Conservation (phyloP, 2,329 filamentous ascomycete genomes). For the Colletotrichum musicola region DNA sequence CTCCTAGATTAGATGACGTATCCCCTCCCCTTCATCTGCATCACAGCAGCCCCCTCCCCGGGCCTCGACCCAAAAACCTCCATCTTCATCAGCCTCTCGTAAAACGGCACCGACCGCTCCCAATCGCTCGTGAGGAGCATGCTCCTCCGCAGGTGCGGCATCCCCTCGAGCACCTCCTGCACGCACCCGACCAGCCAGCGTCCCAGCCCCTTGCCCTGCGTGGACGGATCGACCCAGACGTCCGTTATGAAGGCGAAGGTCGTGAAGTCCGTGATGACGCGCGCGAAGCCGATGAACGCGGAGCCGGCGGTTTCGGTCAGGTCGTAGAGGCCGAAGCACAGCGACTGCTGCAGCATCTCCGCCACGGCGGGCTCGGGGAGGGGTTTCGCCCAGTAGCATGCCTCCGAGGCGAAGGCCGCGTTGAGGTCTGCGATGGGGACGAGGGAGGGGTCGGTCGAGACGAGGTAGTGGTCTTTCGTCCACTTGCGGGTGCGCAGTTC, state of each 20-base stretch:
- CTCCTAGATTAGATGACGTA: neutral
- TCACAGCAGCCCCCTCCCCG: conserved; percentile 37
- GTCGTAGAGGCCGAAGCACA: conserved; percentile 70
- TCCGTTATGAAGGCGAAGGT: conserved; percentile 78
- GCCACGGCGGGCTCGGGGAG: conserved; percentile 62
- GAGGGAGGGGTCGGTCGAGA: conserved; percentile 70
- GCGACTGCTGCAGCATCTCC: conserved; percentile 67
- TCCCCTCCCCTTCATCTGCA: conserved; percentile 43
- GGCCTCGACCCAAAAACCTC: conserved; percentile 40
- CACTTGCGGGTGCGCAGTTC: conserved; percentile 46
- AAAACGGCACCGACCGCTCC: conserved; percentile 50
- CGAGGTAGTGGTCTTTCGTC: conserved; percentile 66
- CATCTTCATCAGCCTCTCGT: conserved; percentile 49
- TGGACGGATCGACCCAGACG: conserved; percentile 72
- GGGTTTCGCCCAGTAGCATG: conserved; percentile 71
- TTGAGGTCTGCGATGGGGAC: conserved; percentile 68
- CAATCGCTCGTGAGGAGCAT: conserved; percentile 64
- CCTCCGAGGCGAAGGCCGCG: conserved; percentile 65
- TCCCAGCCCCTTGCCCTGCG: conserved; percentile 72
- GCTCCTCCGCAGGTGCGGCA: conserved; percentile 70
- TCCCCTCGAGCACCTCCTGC: conserved; percentile 65
- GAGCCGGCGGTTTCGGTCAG: neutral
- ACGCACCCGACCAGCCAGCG: conserved; percentile 73
- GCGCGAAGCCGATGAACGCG: conserved; percentile 65
- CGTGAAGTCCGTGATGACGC: conserved; percentile 77